A percentile compares a stretch with the other conserved stretches of the same genome.
These are phyloP conservation scores for Leptographium lundbergii DNA, from an alignment of 2,329 filamentous ascomycete species.

Conservation along the genomic window DNA sequence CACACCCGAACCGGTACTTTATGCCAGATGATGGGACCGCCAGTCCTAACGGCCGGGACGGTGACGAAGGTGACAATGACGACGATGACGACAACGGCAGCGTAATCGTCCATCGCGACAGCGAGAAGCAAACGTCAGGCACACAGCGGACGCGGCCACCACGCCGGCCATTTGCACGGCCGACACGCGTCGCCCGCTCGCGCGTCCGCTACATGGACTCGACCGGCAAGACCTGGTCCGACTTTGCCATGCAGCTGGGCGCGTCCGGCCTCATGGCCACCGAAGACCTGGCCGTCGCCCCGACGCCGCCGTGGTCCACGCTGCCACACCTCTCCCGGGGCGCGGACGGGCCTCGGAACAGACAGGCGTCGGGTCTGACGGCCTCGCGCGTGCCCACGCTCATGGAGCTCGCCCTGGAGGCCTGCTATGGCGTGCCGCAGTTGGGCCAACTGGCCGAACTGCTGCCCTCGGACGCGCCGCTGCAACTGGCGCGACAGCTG, in stretches of 20 bases:
- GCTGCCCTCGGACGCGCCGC: conserved; percentile 26
- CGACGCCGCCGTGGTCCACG: conserved; percentile 4
- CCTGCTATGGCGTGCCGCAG: conserved; percentile 30
- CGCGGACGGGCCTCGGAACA: not conserved
- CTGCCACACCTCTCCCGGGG: not conserved
- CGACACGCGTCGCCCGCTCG: conserved; percentile 6
- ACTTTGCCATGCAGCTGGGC: not conserved
- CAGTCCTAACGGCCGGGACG: not conserved
- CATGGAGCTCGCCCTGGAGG: conserved; percentile 35
- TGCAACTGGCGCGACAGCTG: conserved; percentile 27
- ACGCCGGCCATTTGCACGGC: not conserved
- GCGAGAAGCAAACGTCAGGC: not conserved
- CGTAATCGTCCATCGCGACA: conserved; percentile 1
- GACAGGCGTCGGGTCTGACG: not conserved
- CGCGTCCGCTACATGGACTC: conserved; percentile 12
- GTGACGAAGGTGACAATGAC: not conserved
- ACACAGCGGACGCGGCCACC: not conserved
- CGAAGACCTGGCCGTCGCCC: conserved; percentile 4
- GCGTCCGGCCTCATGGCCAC: conserved; percentile 3
- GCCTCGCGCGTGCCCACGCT: conserved; percentile 30
- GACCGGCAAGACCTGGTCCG: conserved; percentile 5
- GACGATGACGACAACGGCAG: conserved; percentile 1
- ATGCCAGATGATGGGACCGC: conserved; percentile 13
- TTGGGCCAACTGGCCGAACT: conserved; percentile 28
- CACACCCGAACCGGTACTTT: conserved; percentile 53